Evolutionary conservation across 768 basidiomycete species (phyloP), one percentile per base, ranked within the genome.

Genomic region (Lentinula aciculospora): DNA sequence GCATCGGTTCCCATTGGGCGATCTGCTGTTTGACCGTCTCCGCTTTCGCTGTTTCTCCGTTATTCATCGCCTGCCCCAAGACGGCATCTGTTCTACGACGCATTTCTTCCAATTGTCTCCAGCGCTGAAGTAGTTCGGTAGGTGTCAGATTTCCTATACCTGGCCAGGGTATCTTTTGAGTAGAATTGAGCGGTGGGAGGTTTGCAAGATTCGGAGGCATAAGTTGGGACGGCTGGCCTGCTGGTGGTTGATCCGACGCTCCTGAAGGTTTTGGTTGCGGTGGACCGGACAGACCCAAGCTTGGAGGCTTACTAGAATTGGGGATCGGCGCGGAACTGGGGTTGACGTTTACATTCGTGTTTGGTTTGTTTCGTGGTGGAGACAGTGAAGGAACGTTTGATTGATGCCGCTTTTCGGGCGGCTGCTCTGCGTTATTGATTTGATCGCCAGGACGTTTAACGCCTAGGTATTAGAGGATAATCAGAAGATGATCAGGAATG

Each of bases 371-470:
- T 4, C 36, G 51, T 25, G 51, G 51, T 17, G 34, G 51, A 27
- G 51, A 39, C 13, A 4, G 21, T 6, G 51, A 53, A 6, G 13
- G 13, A 8, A 39, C 25, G 7, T 36, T 37, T 1, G 19, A 25
- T 39, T 51, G 49, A 10, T 51, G 49, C 36, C 34, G 32, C 23
- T 56, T 56, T 36, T 42, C 54, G 3, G 39, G 40, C n/a, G 54
- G 54, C 3, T 42, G 44, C 19, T 46, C 40, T 17, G 9, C 17
- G 29, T 7, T 9, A 15, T n/a, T 32, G 28, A 46, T 46, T 32
- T 21, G 44, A 12, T 56, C 54, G 15, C 28, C 39, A 8, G 40
- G 27, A 19, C 54, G 54, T 25, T 56, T 56, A 17, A 56, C 29
- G 19, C 54, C 54, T 53, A n/a, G n/a, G 19, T 32, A n/a, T n/a